Base-by-base conservation (phyloP, 1,284 basidiomycete genomes). In the Bondarzewia mesenterica region DNA sequence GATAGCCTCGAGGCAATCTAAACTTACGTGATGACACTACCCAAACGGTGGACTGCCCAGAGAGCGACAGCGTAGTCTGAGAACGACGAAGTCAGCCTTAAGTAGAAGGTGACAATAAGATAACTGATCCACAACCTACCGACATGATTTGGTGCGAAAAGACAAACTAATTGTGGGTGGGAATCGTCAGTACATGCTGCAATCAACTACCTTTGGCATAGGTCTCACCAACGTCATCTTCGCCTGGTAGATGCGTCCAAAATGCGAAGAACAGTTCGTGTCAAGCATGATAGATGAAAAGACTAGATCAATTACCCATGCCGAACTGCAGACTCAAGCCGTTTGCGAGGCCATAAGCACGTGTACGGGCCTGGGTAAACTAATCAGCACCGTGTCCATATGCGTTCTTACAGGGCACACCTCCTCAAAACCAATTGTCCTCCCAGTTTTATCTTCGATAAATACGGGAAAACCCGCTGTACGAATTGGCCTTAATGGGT, bases 1-100 rank as follows among this genome's bases (percentile, higher is more conserved):
- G 62, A 44, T 27, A 20, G 37, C 7, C 62, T 80, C 21, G 45
- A 39, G 12, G 18, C 8, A 37, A 18, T 21, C 29, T 7, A 18
- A 10, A 48, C 55, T 22, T 38, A 56, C 55, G 62, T 62, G 21
- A 85, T 70, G 45, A 85, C 76, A 3, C 71, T 89, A 12, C 89
- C 88, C 14, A 89, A 63, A 38, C 77, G 75, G 55, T 90, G 87
- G 1, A 72, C 64, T 2, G 86, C 90, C 88, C 89, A 92, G 10
- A 90, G 67, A 2, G 70, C 71, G 8, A 82, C 69, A 0, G 80
- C 77, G 53, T 89, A 92, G 60, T 89, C 88, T 85, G 46, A 18
- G 36, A 27, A 21, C 39, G 39, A 22, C 43, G 47, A 15, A 10
- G n/a, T 43, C 3, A 22, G 10, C 21, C 40, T 23, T 7, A 22